Conservation (phyloP, 345 rosid genomes). For the Arabidopsis suecica region DNA sequence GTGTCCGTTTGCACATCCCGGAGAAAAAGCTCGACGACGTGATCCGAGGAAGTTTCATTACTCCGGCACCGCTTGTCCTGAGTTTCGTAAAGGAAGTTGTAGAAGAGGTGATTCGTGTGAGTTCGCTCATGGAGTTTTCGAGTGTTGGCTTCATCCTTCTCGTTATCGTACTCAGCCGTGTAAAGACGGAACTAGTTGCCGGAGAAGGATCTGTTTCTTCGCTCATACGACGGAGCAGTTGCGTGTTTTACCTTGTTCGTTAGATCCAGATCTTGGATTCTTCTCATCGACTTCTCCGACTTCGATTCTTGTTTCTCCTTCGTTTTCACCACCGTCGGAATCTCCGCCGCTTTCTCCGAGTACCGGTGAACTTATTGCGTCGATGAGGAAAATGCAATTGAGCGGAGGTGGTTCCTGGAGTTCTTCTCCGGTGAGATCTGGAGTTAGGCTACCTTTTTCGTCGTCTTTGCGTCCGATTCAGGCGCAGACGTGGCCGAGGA, state of each 20-base stretch:
- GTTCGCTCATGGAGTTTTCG: constrained; percentile 77
- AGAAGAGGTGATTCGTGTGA: constrained; percentile 62
- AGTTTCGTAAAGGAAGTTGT: constrained; percentile 69
- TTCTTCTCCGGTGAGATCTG: constrained; percentile 46
- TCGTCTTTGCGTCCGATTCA: constrained; percentile 43
- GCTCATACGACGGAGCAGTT: constrained; percentile 91
- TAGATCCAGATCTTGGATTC: constrained; percentile 52
- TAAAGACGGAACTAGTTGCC: constrained; percentile 73
- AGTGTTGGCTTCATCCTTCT: constrained; percentile 92
- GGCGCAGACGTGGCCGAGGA: constrained; percentile 28
- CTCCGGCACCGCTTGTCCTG: constrained; percentile 65
- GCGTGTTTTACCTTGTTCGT: constrained; percentile 48
- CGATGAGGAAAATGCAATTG: constrained; percentile 55
- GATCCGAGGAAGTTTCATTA: constrained; percentile 67
- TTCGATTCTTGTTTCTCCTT: constrained; percentile 54
- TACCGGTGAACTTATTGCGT: constrained; percentile 43
- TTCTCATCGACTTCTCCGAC: constrained; percentile 54
- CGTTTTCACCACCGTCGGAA: constrained; percentile 53
- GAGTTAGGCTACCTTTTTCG: constrained; percentile 46
- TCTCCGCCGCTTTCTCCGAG: constrained; percentile 68
- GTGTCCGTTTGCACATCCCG: constrained; percentile 75
- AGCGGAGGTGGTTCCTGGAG: constrained; percentile 48
- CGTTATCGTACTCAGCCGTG: constrained; percentile 87
- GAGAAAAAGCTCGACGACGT: constrained; percentile 71
- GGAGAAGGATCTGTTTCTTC: constrained; percentile 78